Evolutionary conservation across 179 eudicot genomes (phyloP).

Genomic region (Corrigiola litoralis): DNA sequence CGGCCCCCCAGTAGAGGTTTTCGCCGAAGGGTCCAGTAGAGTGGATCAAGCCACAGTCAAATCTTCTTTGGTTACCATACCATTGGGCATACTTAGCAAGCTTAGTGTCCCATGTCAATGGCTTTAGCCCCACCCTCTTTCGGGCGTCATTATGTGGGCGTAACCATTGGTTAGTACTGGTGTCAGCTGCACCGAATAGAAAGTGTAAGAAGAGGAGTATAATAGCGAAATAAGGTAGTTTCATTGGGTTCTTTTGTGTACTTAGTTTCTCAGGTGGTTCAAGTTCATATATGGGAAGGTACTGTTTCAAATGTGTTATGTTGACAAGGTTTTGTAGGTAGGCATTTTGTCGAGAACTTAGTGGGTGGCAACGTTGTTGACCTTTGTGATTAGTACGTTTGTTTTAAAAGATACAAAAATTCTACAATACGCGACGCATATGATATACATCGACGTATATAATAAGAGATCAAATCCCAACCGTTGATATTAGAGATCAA

Average conservation of each 20-base stretch:
- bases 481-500: no score
- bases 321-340: no score
- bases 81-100: constrained; percentile 29
- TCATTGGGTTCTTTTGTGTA: not conserved
- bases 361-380: not conserved
- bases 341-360: not conserved
- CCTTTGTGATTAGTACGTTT: not conserved
- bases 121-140: constrained; percentile 15
- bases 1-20: constrained; percentile 49
- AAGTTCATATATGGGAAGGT: no score
- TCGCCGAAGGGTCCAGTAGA: constrained; percentile 49
- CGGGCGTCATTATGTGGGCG: constrained; percentile 51
- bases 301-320: no score
- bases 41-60: constrained; percentile 41
- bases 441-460: no score
- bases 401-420: no score
- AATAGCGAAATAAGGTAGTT: not conserved
- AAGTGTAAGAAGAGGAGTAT: not conserved
- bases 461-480: no score
- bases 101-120: constrained; percentile 32
- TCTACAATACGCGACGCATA: no score
- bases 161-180: constrained; percentile 14
- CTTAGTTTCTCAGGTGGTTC: not conserved
- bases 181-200: not conserved
- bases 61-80: constrained; percentile 26